A percentile compares a stretch with the other conserved stretches of the same genome.
Conservation (phyloP, 148 eudicot genomes). For the Cornus florida region DNA sequence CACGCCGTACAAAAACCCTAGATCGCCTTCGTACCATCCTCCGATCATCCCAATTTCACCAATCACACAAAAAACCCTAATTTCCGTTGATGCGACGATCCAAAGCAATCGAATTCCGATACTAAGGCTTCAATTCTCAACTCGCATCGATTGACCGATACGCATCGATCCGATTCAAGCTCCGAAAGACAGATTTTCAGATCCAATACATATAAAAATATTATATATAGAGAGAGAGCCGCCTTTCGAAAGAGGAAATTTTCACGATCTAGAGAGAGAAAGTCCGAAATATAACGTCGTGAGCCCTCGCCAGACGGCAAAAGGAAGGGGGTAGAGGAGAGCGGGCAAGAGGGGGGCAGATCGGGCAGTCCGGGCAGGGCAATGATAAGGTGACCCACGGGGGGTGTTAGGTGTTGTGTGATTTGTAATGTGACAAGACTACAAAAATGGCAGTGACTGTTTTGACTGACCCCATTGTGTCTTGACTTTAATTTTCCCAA, state of each 20-base stretch:
- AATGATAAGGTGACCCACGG: slow-evolving; percentile 21
- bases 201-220: not conserved
- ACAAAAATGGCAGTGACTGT: too few relatives aligned
- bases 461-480: slow-evolving; percentile 3
- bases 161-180: slow-evolving; percentile 1
- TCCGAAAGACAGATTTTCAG: slow-evolving; percentile 12
- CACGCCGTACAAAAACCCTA: slow-evolving; percentile 7
- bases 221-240: slow-evolving; percentile 10
- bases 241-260: slow-evolving; percentile 16
- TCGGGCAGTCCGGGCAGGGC: slow-evolving; percentile 32
- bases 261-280: slow-evolving; percentile 23
- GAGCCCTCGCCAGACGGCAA: slow-evolving; percentile 29
- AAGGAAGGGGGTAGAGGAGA: slow-evolving; percentile 24
- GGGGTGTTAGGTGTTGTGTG: not conserved
- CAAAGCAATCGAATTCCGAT: slow-evolving; percentile 8
- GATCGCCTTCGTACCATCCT: not conserved
- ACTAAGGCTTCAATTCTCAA: not conserved
- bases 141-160: not conserved
- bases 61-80: slow-evolving; percentile 14
- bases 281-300: slow-evolving; percentile 17
- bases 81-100: not conserved
- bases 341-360: slow-evolving; percentile 23
- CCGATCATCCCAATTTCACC: too few relatives aligned
- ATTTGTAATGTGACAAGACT: not conserved
- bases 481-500: slow-evolving; percentile 3